A percentile compares a stretch with the other conserved stretches of the same genome.
Evolutionary conservation across 805 yeast genomes (phyloP).

Genomic region (Wickerhamomyces chaumierensis): DNA sequence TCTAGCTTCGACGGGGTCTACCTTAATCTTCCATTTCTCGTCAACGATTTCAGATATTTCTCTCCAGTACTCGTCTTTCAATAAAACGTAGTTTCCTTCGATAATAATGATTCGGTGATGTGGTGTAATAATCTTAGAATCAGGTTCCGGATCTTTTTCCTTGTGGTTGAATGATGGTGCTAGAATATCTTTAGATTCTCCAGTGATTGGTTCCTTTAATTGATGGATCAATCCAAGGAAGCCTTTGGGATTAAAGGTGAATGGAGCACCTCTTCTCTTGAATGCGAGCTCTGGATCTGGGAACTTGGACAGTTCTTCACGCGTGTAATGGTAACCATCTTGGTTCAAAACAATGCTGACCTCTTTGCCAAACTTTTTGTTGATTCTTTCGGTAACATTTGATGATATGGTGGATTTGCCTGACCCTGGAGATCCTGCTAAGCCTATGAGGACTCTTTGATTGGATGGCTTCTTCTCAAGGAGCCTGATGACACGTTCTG

Average conservation of each 20-base stretch:
- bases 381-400: slow-evolving; percentile 3
- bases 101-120: slow-evolving; percentile 9
- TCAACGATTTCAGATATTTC: slow-evolving; percentile 5
- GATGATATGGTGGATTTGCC: slow-evolving; percentile 7
- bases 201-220: slow-evolving; percentile 5
- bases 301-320: slow-evolving; percentile 35
- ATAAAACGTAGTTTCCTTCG: slow-evolving; percentile 10
- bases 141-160: slow-evolving; percentile 9
- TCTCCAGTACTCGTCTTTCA: slow-evolving; percentile 11
- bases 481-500: slow-evolving; percentile 1
- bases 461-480: slow-evolving; percentile 2
- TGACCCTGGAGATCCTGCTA: slow-evolving; percentile 9
- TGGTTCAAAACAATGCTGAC: slow-evolving; percentile 42
- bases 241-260: slow-evolving; percentile 51
- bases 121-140: slow-evolving; percentile 5
- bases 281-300: slow-evolving; percentile 46
- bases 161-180: slow-evolving; percentile 12
- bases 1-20: slow-evolving; percentile 2
- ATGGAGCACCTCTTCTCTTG: slow-evolving; percentile 70
- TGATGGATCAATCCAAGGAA: slow-evolving; percentile 3
- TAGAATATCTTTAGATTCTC: background rate
- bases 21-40: slow-evolving; percentile 7
- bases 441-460: slow-evolving; percentile 4
- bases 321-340: slow-evolving; percentile 65
- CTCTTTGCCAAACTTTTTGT: background rate